Conservation (phyloP, 108 stramenopile genomes). For the Nitzschia inconspicua region DNA sequence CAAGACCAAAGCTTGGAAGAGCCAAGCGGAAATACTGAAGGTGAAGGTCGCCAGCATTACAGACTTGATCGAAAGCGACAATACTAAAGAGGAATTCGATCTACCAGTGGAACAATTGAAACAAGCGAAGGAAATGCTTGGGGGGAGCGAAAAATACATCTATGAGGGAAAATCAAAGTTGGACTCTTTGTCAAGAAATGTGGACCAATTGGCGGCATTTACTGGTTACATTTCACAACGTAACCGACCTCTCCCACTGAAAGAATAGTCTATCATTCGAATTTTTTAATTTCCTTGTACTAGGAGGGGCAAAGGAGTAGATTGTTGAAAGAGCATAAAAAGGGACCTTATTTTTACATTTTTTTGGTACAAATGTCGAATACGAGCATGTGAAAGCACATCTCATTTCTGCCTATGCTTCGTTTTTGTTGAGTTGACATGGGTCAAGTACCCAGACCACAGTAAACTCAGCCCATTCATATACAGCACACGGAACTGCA, state of each 20-base stretch:
- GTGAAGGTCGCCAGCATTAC: background rate
- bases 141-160: background rate
- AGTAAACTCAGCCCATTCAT: slow-evolving; percentile 18
- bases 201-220: slow-evolving; percentile 15
- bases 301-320: no score
- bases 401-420: no score
- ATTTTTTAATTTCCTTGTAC: background rate
- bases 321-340: no score
- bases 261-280: background rate
- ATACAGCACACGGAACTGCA: slow-evolving; percentile 24
- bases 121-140: slow-evolving; percentile 8
- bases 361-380: no score
- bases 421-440: slow-evolving; percentile 26
- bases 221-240: slow-evolving; percentile 4
- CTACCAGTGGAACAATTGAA: background rate
- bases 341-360: no score
- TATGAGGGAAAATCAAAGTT: slow-evolving; percentile 1
- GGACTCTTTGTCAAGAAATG: slow-evolving; percentile 8
- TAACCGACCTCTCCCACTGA: background rate
- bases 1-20: slow-evolving; percentile 48
- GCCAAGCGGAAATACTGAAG: slow-evolving; percentile 22
- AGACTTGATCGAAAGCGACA: background rate
- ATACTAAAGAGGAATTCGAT: background rate
- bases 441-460: slow-evolving; percentile 22
- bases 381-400: no score